Evolutionary conservation across 768 basidiomycete species (phyloP), one percentile per base, ranked within the genome.

Genomic region (Kwoniella dendrophila): DNA sequence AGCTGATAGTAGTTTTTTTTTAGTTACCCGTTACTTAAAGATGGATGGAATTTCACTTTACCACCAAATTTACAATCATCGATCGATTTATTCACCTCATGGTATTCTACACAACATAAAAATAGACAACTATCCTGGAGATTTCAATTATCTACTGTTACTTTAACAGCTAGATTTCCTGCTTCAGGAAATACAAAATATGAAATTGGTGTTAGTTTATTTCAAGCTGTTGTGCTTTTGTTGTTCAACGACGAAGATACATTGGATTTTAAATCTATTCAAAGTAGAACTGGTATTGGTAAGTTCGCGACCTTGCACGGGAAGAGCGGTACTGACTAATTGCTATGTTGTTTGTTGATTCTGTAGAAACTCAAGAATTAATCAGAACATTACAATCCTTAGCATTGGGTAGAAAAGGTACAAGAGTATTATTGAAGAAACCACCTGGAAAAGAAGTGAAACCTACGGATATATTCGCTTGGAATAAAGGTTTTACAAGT

Each of bases 311-410:
- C 18, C 36, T 38, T 38, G 36, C 36, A 38, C 36, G 18, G 36
- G 18, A 8, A 38, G 18, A 38, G 36, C 8, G 36, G 18, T 74
- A 87, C 90, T 90, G 52, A 68, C 88, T 22, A n/a, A 4, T 48
- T 30, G 76, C 2, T 12, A 47, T 18, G 18, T 54, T 18, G 12
- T 22, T 27, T 34, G 8, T 43, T 32, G 10, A 3, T 32, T 22
- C n/a, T 8, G 10, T 56, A 73, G 76, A 75, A 62, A 55, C 66
- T 6, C 59, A 67, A 33, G 91, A 94, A 63, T 82, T 96, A 48
- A 81, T 85, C n/a, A 82, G 90, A 53, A 93, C 90, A 0, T 81
- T 99, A 6, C 96, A 99, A 74, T 95, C 92, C 70, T 82, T 99
- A 20, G 91, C 95, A 0, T 89, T 90, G 71, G 95, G 88, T 18